Conservation (phyloP, 169 alveolate genomes). For the Cyclospora cayetanensis region DNA sequence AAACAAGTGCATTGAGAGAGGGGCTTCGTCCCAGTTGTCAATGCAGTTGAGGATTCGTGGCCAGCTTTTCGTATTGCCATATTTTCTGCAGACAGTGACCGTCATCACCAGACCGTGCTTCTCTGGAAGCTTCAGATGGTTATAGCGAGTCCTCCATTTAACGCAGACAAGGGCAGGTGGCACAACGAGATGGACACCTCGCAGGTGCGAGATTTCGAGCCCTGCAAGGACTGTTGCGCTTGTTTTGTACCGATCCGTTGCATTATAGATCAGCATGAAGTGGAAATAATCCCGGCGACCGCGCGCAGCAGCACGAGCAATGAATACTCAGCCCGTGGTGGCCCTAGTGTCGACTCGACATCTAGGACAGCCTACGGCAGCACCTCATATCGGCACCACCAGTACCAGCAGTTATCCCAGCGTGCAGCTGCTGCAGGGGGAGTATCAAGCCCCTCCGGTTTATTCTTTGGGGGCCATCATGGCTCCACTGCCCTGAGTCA, state of each 20-base stretch:
- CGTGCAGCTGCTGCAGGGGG: not conserved
- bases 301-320: conserved; percentile 16
- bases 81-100: too few relatives aligned
- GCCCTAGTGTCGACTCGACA: not conserved
- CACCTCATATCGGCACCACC: not conserved
- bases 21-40: too few relatives aligned
- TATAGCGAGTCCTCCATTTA: too few relatives aligned
- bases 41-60: too few relatives aligned
- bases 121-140: too few relatives aligned
- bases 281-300: conserved; percentile 43
- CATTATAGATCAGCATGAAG: conserved; percentile 61
- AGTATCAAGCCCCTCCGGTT: not conserved
- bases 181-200: not conserved
- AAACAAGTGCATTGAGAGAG: too few relatives aligned
- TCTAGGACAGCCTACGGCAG: not conserved
- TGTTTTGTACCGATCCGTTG: conserved; percentile 50
- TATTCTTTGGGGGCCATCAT: not conserved
- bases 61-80: too few relatives aligned
- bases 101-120: too few relatives aligned
- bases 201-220: not conserved
- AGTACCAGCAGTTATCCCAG: not conserved
- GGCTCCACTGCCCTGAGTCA: not conserved
- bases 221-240: conserved; percentile 54
- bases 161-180: too few relatives aligned
- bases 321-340: not conserved